Percentiles rank a stretch among this genome's conserved stretches.
phyloP scores from a whole-genome alignment of 1,284 basidiomycete species.

The Ceratobasidium sp. region DNA sequence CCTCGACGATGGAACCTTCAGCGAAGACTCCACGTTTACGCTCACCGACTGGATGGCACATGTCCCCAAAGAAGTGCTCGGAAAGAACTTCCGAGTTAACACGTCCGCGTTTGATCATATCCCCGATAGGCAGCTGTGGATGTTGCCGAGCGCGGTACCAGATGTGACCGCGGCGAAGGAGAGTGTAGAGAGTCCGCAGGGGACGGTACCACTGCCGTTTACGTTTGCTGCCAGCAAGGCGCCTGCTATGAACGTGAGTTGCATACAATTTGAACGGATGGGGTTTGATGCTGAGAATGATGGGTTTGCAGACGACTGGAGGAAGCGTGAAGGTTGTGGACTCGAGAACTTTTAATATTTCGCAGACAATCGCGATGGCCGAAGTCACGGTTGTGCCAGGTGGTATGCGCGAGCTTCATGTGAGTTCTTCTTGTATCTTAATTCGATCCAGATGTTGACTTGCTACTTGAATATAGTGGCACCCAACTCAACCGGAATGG shows the following conservation, averaged over 20 bases:
- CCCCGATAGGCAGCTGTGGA: slow-evolving; percentile 58
- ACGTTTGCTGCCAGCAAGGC: slow-evolving; percentile 69
- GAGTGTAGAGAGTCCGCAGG: slow-evolving; percentile 65
- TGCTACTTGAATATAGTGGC: slow-evolving; percentile 22
- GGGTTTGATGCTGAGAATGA: not conserved
- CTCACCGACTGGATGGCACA: slow-evolving; percentile 65
- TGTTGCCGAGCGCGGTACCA: slow-evolving; percentile 11
- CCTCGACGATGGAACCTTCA: slow-evolving; percentile 75
- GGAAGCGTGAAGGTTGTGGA: slow-evolving; percentile 76
- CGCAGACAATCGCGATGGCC: slow-evolving; percentile 72
- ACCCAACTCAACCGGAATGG: slow-evolving; percentile 51
- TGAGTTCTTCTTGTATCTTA: slow-evolving; percentile 53
- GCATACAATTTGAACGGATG: not conserved
- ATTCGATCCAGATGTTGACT: slow-evolving; percentile 34
- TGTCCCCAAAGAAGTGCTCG: slow-evolving; percentile 72
- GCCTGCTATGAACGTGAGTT: slow-evolving; percentile 58
- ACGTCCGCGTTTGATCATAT: slow-evolving; percentile 24
- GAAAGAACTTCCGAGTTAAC: slow-evolving; percentile 51
- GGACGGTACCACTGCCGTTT: slow-evolving; percentile 66
- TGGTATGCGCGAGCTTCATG: slow-evolving; percentile 64
- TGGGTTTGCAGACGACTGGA: slow-evolving; percentile 56
- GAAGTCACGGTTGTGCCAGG: slow-evolving; percentile 55
- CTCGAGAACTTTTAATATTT: slow-evolving; percentile 68
- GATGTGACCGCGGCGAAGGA: not conserved
- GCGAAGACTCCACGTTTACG: slow-evolving; percentile 76